Evolutionary conservation across 352 stramenopile species (phyloP).

Genomic region (Pseudoperonospora humuli): DNA sequence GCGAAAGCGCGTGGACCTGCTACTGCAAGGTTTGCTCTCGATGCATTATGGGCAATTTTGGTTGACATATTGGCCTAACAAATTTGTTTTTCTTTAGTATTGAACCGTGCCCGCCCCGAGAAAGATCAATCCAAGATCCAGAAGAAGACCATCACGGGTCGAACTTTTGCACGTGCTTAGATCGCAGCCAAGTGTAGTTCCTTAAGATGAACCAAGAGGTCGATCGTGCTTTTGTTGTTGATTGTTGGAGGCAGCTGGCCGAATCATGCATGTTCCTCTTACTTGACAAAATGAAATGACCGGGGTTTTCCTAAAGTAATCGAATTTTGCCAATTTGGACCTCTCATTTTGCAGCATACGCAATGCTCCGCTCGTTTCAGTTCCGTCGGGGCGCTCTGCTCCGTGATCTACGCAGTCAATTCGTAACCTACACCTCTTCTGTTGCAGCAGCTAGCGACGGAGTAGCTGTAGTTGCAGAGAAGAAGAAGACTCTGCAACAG

Average conservation of each 20-base stretch:
- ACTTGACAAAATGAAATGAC: too few relatives aligned
- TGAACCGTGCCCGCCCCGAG: constrained; percentile 88
- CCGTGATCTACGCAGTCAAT: constrained; percentile 8
- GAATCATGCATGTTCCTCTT: too few relatives aligned
- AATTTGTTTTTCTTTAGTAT: constrained; percentile 36
- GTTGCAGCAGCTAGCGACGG: constrained; percentile 1
- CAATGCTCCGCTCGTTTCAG: constrained; percentile 15
- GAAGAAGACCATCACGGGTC: constrained; percentile 90
- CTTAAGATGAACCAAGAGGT: background rate
- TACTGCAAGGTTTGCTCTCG: constrained; percentile 75
- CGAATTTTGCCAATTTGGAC: too few relatives aligned
- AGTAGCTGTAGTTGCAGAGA: constrained; percentile 1
- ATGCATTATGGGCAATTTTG: background rate
- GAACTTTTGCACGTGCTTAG: constrained; percentile 82
- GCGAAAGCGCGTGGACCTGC: constrained; percentile 87
- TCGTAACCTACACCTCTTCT: constrained; percentile 12
- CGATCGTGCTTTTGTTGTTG: background rate
- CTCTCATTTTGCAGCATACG: constrained; percentile 5
- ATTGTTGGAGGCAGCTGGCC: too few relatives aligned
- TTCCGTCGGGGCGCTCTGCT: constrained; percentile 1
- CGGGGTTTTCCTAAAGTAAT: background rate
- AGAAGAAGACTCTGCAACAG: constrained; percentile 21
- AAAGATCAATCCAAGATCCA: constrained; percentile 81
- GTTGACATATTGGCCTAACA: background rate
- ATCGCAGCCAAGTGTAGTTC: background rate